Evolutionary conservation across 2,329 filamentous ascomycete genomes (phyloP), one percentile per base, ranked within the genome.

Genomic region (Aspergillus persii): DNA sequence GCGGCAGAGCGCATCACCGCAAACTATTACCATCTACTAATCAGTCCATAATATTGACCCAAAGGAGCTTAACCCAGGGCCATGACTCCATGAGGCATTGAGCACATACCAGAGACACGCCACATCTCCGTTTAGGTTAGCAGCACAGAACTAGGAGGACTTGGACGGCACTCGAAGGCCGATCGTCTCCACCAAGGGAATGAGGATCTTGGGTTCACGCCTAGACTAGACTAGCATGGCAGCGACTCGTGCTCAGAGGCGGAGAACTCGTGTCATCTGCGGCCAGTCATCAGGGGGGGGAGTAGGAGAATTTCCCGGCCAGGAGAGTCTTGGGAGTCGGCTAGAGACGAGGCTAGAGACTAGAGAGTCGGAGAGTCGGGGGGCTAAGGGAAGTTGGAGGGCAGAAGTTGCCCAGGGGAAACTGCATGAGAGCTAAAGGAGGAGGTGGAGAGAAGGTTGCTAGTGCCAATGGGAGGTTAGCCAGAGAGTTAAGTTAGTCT

Each of bases 141-240:
- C 54, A 56, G 58, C 58, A 53, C 46, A 51, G 47, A 48, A 59
- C 53, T 56, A 65, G 55, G 57, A 58, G 60, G 56, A 57, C 54
- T 59, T 58, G 63, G 63, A 61, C 63, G 63, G 66, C 62, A 66
- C 48, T 63, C 59, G 63, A 66, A 55, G 61, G 66, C 61, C 62
- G 65, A 68, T 68, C 66, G 58, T 60, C 66, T 59, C 66, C 66
- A 68, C 66, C 56, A 50, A 36, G 63, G 59, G 62, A 64, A 65
- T 64, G 59, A 64, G 62, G 62, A 61, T 66, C 64, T 63, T 65
- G 57, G 60, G 53, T 60, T 63, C 59, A 58, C 53, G 61, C 58
- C 15, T 41, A 53, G 53, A 46, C 51, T 52, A 39, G 36, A 6
- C 51, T 55, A 54, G 53, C 55, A 57, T 59, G 57, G 54, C 58